phyloP scores from a whole-genome alignment of 768 basidiomycete species.

The Lactarius indigo region DNA sequence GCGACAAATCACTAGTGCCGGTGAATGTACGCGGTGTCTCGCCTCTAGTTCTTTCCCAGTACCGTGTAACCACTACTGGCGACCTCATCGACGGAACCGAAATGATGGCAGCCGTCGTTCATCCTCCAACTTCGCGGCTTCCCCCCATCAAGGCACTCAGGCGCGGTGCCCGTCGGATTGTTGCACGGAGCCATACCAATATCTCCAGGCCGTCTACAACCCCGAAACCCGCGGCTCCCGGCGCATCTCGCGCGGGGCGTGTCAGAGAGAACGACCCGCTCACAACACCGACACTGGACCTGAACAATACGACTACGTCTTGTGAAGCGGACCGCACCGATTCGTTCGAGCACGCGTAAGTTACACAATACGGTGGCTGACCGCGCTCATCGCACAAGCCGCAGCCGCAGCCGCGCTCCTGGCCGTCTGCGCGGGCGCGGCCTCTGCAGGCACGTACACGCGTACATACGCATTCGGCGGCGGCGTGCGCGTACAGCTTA shows the following conservation, averaged over 20 bases:
- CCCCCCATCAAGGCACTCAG: conserved; percentile 17
- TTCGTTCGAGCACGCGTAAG: conserved; percentile 64
- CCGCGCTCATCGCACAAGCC: conserved; percentile 46
- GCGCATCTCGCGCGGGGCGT: conserved; percentile 28
- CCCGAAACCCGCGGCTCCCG: conserved; percentile 62
- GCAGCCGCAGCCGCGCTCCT: conserved; percentile 60
- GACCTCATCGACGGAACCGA: neutral
- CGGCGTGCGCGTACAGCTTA: conserved; percentile 44
- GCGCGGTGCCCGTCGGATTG: neutral
- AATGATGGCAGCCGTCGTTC: neutral
- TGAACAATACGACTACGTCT: conserved; percentile 13
- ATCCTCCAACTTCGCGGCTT: conserved; percentile 11
- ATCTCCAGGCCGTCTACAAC: conserved; percentile 53
- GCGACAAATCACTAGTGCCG: neutral
- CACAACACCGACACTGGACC: neutral
- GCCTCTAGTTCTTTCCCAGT: neutral
- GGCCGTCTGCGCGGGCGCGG: conserved; percentile 58
- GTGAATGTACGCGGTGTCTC: neutral
- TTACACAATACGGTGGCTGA: conserved; percentile 75
- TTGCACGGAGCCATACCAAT: conserved; percentile 46
- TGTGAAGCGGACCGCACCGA: conserved; percentile 46
- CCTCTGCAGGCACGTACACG: conserved; percentile 55
- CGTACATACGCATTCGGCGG: conserved; percentile 49
- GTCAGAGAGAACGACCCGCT: neutral
- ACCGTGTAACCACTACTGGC: neutral